Evolutionary conservation across 768 basidiomycete genomes (phyloP).

Genomic region (Mrakia frigida): DNA sequence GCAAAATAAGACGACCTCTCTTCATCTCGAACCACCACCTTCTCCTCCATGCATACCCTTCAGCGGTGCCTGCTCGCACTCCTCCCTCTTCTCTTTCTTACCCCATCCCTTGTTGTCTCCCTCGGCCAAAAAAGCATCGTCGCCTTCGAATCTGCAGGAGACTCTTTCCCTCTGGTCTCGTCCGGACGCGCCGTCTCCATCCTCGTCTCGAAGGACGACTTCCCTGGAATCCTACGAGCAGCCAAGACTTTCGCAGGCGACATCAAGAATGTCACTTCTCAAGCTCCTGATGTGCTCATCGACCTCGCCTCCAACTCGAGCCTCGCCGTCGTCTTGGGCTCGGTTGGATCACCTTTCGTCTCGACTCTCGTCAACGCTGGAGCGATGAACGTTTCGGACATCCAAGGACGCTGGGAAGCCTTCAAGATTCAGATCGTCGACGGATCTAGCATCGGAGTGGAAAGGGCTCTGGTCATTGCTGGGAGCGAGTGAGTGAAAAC

Average conservation of each 20-base stretch:
- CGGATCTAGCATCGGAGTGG: slow-evolving; percentile 57
- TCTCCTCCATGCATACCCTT: neutral
- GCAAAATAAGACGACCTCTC: too few species aligned
- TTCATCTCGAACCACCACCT: neutral
- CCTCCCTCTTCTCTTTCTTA: neutral
- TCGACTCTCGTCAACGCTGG: slow-evolving; percentile 56
- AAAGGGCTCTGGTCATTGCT: slow-evolving; percentile 61
- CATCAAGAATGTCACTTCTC: slow-evolving; percentile 58
- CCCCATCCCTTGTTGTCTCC: neutral
- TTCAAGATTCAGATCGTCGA: slow-evolving; percentile 54
- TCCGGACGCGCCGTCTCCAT: slow-evolving; percentile 26
- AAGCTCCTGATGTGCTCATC: slow-evolving; percentile 53
- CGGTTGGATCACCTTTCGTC: slow-evolving; percentile 56
- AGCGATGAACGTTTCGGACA: slow-evolving; percentile 54
- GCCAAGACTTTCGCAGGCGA: slow-evolving; percentile 59
- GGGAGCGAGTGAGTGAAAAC: slow-evolving; percentile 53
- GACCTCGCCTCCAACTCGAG: slow-evolving; percentile 53
- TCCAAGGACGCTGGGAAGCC: slow-evolving; percentile 64
- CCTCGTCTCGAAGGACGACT: slow-evolving; percentile 49
- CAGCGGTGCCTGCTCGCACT: neutral
- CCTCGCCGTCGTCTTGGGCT: slow-evolving; percentile 57
- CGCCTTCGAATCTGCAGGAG: slow-evolving; percentile 18
- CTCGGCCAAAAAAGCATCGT: slow-evolving; percentile 32
- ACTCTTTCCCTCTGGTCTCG: slow-evolving; percentile 32
- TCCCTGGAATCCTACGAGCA: slow-evolving; percentile 60